Conservation (phyloP, 208 protist genomes). For the Phytomonas francai region DNA sequence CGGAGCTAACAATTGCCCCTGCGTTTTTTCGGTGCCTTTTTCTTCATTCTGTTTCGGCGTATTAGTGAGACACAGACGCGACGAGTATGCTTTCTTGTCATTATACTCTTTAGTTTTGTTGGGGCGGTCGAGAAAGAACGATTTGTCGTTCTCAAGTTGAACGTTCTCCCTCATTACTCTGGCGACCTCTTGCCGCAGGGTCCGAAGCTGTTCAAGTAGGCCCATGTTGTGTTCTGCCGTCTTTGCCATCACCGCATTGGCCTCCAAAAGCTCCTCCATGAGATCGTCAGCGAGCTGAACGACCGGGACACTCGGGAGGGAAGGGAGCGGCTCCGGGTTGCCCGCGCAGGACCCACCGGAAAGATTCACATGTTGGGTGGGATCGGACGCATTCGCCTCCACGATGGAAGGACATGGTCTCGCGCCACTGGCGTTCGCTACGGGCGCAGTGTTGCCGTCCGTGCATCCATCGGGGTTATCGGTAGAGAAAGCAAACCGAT, state of each 20-base stretch:
- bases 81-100: no score
- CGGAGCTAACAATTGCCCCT: no score
- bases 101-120: no score
- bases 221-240: slow-evolving; percentile 14
- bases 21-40: no score
- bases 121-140: no score
- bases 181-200: slow-evolving; percentile 26
- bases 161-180: slow-evolving; percentile 41
- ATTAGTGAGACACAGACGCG: no score
- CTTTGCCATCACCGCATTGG: slow-evolving; percentile 1
- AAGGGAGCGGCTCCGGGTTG: background rate
- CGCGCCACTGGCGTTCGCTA: no score
- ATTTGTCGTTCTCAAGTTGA: slow-evolving; percentile 33
- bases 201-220: slow-evolving; percentile 25
- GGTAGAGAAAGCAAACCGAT: no score
- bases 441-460: background rate
- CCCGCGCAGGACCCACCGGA: background rate
- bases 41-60: no score
- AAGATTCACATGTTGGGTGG: background rate
- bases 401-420: no score
- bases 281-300: slow-evolving; percentile 10
- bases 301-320: no score
- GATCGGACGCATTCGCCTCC: no score
- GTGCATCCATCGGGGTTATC: background rate
- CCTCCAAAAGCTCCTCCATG: slow-evolving; percentile 7